These are phyloP conservation scores for Pseudopyricularia javanii DNA, from an alignment of 2,329 filamentous ascomycete genomes.

Conservation along the genomic window DNA sequence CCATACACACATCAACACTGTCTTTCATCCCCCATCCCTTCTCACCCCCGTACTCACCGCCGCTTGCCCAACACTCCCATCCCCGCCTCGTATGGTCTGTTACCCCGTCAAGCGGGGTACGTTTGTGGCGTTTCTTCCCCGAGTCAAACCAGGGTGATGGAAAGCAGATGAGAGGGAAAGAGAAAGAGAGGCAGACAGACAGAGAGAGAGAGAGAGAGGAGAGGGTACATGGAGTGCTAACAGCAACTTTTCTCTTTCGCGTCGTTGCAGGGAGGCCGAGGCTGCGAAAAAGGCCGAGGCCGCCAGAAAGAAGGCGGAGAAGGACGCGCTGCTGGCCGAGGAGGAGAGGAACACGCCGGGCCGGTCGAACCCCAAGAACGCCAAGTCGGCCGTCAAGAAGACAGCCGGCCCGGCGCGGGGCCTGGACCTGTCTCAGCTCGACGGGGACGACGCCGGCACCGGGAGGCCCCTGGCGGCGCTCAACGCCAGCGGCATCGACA, in stretches of 20 bases:
- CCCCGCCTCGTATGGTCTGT: no score
- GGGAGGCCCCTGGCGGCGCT: constrained; percentile 41
- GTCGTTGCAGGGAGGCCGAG: constrained; percentile 57
- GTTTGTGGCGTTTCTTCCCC: no score
- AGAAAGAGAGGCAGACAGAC: not conserved
- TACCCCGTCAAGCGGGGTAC: no score
- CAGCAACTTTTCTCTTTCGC: no score
- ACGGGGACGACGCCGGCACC: constrained; percentile 13
- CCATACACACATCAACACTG: not conserved
- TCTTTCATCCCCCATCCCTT: not conserved
- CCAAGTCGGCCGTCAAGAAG: constrained; percentile 57
- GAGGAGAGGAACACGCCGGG: constrained; percentile 60
- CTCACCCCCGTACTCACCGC: no score
- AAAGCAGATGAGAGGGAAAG: not conserved
- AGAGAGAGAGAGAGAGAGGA: not conserved
- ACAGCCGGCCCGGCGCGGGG: constrained; percentile 39
- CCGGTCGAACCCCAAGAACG: constrained; percentile 51
- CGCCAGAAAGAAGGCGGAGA: constrained; percentile 84
- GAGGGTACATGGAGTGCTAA: no score
- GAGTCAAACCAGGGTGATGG: not conserved
- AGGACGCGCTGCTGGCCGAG: constrained; percentile 67
- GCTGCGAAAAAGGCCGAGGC: constrained; percentile 68
- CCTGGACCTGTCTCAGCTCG: constrained; percentile 63
- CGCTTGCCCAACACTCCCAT: no score
- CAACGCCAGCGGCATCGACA: constrained; percentile 82